Percentiles rank a stretch among this genome's conserved stretches.
Conservation (phyloP, 2,329 filamentous ascomycete species). For the Chaetothyriales sp. region DNA sequence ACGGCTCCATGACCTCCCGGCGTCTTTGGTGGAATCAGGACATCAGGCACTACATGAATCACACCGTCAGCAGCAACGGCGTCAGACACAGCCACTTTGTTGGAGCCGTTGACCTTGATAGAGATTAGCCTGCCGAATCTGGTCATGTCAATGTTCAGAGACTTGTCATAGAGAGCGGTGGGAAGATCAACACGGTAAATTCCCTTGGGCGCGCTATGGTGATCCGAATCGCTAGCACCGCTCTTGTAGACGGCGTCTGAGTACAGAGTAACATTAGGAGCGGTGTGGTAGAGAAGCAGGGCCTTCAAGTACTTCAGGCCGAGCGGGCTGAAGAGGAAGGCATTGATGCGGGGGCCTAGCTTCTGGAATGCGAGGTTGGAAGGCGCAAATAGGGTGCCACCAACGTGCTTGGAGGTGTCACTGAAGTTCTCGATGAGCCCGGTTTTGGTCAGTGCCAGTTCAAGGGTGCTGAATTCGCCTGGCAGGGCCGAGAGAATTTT, state of each 20-base stretch:
- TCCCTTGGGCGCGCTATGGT: constrained; percentile 26
- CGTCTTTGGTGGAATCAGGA: constrained; percentile 63
- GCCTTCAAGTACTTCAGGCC: constrained; percentile 66
- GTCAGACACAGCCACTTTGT: constrained; percentile 53
- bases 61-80: constrained; percentile 66
- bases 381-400: constrained; percentile 69
- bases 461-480: constrained; percentile 61
- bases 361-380: constrained; percentile 66
- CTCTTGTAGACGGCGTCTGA: constrained; percentile 63
- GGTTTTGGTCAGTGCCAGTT: constrained; percentile 61
- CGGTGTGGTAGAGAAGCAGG: constrained; percentile 65
- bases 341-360: constrained; percentile 60
- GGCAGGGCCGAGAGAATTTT: constrained; percentile 55
- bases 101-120: constrained; percentile 64
- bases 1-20: constrained; percentile 24
- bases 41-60: constrained; percentile 58
- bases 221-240: constrained; percentile 18
- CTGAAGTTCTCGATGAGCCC: constrained; percentile 51
- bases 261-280: constrained; percentile 63
- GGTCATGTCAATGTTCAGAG: constrained; percentile 57
- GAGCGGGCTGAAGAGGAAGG: constrained; percentile 67
- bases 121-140: constrained; percentile 53
- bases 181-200: constrained; percentile 51
- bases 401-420: constrained; percentile 41
- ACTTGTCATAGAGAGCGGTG: constrained; percentile 54